phyloP scores from a whole-genome alignment of 1,139 yeast genomes.

The Candida gigantensis region DNA sequence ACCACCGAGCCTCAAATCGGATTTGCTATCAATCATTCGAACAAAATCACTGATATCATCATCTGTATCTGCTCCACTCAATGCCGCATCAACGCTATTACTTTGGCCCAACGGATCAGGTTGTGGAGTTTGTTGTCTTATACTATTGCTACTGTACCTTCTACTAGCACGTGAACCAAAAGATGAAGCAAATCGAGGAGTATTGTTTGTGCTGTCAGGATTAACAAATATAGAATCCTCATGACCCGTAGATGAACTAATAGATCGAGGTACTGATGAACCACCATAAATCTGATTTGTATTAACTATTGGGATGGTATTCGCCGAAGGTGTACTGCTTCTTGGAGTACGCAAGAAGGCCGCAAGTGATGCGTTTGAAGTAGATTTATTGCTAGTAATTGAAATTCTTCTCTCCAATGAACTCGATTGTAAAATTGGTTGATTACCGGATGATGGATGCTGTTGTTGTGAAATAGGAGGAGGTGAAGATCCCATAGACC shows the following conservation, averaged over 20 bases:
- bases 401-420: slow-evolving; percentile 45
- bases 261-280: slow-evolving; percentile 40
- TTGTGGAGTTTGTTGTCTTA: slow-evolving; percentile 31
- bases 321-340: slow-evolving; percentile 35
- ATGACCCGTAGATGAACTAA: slow-evolving; percentile 46
- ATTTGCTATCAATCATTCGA: slow-evolving; percentile 71
- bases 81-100: slow-evolving; percentile 31
- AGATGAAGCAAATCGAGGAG: slow-evolving; percentile 56
- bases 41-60: slow-evolving; percentile 83
- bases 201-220: slow-evolving; percentile 27
- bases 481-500: slow-evolving; percentile 56
- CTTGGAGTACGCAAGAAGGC: slow-evolving; percentile 54
- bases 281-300: slow-evolving; percentile 16
- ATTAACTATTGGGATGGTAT: slow-evolving; percentile 27
- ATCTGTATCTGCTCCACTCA: slow-evolving; percentile 50
- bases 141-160: slow-evolving; percentile 41
- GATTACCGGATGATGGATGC: slow-evolving; percentile 19
- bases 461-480: slow-evolving; percentile 30
- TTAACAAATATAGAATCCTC: slow-evolving; percentile 24
- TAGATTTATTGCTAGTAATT: slow-evolving; percentile 48
- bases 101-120: slow-evolving; percentile 17
- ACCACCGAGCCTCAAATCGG: slow-evolving; percentile 41
- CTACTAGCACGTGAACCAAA: slow-evolving; percentile 56
- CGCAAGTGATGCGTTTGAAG: slow-evolving; percentile 58
- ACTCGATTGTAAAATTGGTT: slow-evolving; percentile 16